These are phyloP conservation scores for Scheffersomyces parashehatae DNA, from an alignment of 1,139 yeast genomes.

Conservation along the genomic window DNA sequence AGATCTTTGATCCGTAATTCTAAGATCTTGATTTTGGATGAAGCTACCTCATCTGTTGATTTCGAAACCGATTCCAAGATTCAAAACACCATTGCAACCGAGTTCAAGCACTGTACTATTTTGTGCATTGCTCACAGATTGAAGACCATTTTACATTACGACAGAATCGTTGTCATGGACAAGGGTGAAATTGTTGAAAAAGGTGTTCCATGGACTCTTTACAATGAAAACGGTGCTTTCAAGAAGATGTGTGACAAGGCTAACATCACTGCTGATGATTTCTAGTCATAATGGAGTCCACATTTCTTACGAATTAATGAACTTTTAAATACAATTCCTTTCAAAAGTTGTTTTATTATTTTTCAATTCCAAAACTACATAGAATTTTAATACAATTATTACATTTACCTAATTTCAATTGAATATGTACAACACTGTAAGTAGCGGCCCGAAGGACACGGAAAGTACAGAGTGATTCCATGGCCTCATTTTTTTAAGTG, in stretches of 20 bases:
- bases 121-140: constrained; percentile 59
- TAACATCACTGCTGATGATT: constrained; percentile 21
- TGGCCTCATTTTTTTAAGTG: neutral
- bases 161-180: constrained; percentile 54
- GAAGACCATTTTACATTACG: constrained; percentile 53
- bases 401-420: neutral
- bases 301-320: too few species aligned
- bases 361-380: neutral
- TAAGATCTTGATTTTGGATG: constrained; percentile 53
- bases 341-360: neutral
- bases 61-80: constrained; percentile 55
- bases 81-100: constrained; percentile 47
- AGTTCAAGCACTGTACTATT: constrained; percentile 48
- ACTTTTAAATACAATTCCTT: neutral
- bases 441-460: too few species aligned
- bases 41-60: constrained; percentile 60
- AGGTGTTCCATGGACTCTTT: constrained; percentile 49
- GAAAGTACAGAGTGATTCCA: neutral
- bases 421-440: too few species aligned
- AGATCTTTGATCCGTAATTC: constrained; percentile 53
- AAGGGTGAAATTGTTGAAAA: constrained; percentile 51
- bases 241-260: constrained; percentile 27
- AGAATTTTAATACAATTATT: neutral
- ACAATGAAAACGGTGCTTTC: constrained; percentile 22
- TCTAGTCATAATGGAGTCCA: constrained; percentile 2